Evolutionary conservation across 495 filamentous ascomycete species (phyloP).

Genomic region (Aspergillus nidulans): DNA sequence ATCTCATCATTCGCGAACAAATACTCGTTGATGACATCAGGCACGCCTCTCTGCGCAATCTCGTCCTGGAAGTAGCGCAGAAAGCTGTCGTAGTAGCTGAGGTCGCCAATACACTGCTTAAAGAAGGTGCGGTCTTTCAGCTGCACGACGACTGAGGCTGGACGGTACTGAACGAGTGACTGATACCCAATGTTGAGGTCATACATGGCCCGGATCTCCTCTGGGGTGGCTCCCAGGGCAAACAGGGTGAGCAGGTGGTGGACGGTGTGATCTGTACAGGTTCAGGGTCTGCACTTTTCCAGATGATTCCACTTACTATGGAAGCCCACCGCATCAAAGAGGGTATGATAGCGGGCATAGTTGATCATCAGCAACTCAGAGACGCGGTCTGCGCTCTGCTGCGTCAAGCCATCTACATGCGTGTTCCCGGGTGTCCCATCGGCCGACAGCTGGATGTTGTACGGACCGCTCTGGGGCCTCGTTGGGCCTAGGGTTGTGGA

Average conservation of each 20-base stretch:
- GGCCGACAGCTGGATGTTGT: not conserved
- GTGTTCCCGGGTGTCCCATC: not conserved
- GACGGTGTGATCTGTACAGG: conserved; percentile 52
- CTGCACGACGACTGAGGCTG: conserved; percentile 43
- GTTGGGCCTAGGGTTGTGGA: not conserved
- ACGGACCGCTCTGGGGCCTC: not conserved
- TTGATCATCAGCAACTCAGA: not conserved
- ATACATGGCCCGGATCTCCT: conserved; percentile 54
- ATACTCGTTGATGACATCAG: conserved; percentile 56
- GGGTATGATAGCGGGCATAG: not conserved
- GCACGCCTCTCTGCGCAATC: conserved; percentile 58
- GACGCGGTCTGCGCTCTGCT: not conserved
- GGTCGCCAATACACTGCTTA: conserved; percentile 46
- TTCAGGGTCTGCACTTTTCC: not conserved
- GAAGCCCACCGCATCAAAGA: conserved; percentile 62
- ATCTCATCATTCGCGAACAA: conserved; percentile 59
- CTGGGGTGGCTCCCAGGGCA: conserved; percentile 61
- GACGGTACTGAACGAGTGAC: conserved; percentile 34
- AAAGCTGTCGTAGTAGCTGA: conserved; percentile 60
- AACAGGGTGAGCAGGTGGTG: conserved; percentile 75
- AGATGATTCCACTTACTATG: conserved; percentile 64
- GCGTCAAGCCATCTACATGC: not conserved
- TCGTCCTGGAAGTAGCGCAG: conserved; percentile 67
- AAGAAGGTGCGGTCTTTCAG: conserved; percentile 51
- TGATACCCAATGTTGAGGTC: conserved; percentile 60